Percentiles rank a stretch among this genome's conserved stretches.
These are phyloP conservation scores for Phytophthora aleatoria DNA, from an alignment of 352 stramenopile genomes.

Conservation along the genomic window DNA sequence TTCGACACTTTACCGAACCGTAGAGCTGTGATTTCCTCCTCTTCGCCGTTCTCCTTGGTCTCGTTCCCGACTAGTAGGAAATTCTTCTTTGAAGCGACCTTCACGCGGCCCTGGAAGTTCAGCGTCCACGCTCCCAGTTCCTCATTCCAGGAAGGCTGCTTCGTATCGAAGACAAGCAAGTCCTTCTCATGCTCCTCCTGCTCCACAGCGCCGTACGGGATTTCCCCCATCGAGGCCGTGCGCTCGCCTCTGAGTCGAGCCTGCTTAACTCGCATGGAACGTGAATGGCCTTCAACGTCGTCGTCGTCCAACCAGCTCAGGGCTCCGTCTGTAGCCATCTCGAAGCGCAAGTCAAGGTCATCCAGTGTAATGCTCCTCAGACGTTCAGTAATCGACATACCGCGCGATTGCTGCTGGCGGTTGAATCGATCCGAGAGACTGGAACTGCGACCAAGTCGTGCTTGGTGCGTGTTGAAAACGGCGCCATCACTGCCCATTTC, in stretches of 20 bases:
- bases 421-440: conserved; percentile 72
- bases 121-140: conserved; percentile 85
- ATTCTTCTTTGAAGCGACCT: conserved; percentile 93
- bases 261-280: conserved; percentile 49
- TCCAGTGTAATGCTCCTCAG: conserved; percentile 63
- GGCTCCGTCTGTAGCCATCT: conserved; percentile 34
- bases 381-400: conserved; percentile 56
- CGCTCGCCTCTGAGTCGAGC: conserved; percentile 28
- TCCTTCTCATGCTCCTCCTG: conserved; percentile 79
- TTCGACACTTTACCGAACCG: conserved; percentile 88
- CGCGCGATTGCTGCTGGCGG: conserved; percentile 50
- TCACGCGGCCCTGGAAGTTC: conserved; percentile 90
- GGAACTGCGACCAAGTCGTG: conserved; percentile 52
- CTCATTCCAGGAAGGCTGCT: conserved; percentile 87
- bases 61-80: conserved; percentile 76
- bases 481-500: conserved; percentile 50
- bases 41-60: conserved; percentile 59
- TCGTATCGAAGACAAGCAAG: conserved; percentile 82
- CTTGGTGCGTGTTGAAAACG: conserved; percentile 51
- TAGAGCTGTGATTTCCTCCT: conserved; percentile 56
- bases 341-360: conserved; percentile 52
- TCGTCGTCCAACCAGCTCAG: conserved; percentile 58
- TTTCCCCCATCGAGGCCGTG: conserved; percentile 33
- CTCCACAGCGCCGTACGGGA: conserved; percentile 68
- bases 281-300: conserved; percentile 41